Conservation (phyloP, 495 filamentous ascomycete genomes). For the Tetracladium setigerum region DNA sequence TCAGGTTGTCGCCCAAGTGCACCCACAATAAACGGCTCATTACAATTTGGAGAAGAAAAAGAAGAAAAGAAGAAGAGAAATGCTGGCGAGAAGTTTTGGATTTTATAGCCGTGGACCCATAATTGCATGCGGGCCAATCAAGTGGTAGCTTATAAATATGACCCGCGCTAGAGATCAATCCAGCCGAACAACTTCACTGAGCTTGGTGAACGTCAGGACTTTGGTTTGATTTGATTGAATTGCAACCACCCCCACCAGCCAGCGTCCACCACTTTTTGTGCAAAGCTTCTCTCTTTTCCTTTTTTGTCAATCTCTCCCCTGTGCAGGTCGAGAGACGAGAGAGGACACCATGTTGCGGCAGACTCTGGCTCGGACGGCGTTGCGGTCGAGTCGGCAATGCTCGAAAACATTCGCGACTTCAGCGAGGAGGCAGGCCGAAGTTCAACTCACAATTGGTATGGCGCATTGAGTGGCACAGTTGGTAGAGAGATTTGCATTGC, state of each 20-base stretch:
- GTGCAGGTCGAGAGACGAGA: constrained; percentile 23
- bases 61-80: constrained; percentile 25
- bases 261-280: too few relatives aligned
- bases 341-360: constrained; percentile 77
- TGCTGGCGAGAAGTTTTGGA: constrained; percentile 22
- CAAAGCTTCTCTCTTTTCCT: constrained; percentile 5
- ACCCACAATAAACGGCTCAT: constrained; percentile 74
- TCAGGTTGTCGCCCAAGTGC: constrained; percentile 32
- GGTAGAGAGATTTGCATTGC: not conserved
- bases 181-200: constrained; percentile 10
- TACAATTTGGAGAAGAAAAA: constrained; percentile 27
- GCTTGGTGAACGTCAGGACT: constrained; percentile 14
- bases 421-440: constrained; percentile 67
- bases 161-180: not conserved
- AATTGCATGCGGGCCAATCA: constrained; percentile 27
- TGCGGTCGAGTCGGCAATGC: constrained; percentile 63
- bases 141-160: constrained; percentile 13
- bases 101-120: constrained; percentile 19
- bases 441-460: constrained; percentile 91
- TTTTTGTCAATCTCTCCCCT: constrained; percentile 25
- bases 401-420: constrained; percentile 71
- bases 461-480: constrained; percentile 12
- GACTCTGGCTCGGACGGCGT: constrained; percentile 78
- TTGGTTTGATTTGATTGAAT: constrained; percentile 17
- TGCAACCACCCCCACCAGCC: constrained; percentile 13